Conservation (phyloP, 257 asterid species). For the Primulina eburnea region DNA sequence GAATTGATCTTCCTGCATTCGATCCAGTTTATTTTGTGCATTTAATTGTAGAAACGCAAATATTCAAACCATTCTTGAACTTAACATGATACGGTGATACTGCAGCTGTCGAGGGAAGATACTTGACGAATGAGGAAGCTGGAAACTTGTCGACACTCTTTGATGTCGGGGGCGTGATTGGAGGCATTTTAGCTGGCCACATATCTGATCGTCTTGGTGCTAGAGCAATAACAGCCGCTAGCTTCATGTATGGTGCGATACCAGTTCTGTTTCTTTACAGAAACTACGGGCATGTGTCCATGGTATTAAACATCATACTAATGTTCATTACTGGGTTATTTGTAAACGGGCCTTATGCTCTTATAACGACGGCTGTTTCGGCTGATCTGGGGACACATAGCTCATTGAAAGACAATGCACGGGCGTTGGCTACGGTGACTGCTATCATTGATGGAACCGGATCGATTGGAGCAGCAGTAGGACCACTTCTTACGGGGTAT, state of each 20-base stretch:
- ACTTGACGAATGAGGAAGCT: conserved; percentile 67
- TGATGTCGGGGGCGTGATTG: conserved; percentile 91
- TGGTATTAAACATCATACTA: conserved; percentile 60
- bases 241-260: conserved; percentile 93
- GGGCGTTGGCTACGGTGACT: conserved; percentile 91
- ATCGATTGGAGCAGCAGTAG: conserved; percentile 94
- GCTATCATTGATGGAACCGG: conserved; percentile 98
- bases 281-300: conserved; percentile 73
- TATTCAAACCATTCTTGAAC: not conserved
- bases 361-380: conserved; percentile 96
- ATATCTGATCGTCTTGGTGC: conserved; percentile 76
- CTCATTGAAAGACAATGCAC: conserved; percentile 76
- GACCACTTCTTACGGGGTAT: conserved; percentile 88
- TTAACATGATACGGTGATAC: conserved; percentile 16
- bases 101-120: conserved; percentile 84
- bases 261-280: conserved; percentile 87
- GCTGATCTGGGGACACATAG: conserved; percentile 96
- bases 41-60: not conserved
- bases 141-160: conserved; percentile 87
- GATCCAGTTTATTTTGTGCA: not conserved
- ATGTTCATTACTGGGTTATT: conserved; percentile 83
- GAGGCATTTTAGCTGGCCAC: conserved; percentile 92
- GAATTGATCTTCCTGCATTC: conserved; percentile 6
- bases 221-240: conserved; percentile 92
- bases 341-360: conserved; percentile 94